These are phyloP conservation scores for Salvia miltiorrhiza DNA, from an alignment of 257 asterid species.

Conservation along the genomic window DNA sequence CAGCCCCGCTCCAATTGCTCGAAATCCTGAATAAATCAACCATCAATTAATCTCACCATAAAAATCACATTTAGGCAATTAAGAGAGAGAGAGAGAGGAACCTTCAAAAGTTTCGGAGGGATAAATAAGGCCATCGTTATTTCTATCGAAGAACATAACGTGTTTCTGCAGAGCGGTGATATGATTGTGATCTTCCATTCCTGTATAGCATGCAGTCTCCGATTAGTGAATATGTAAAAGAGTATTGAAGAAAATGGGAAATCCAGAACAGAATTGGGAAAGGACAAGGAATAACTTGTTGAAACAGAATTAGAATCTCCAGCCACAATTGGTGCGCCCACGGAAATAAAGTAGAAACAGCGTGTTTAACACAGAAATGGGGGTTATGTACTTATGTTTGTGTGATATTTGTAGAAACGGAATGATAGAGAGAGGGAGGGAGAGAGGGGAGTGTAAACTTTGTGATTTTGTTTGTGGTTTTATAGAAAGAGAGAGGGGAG, in stretches of 20 bases:
- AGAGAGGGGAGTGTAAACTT: too few species aligned
- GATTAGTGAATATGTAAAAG: background rate
- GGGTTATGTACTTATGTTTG: background rate
- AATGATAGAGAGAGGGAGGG: background rate
- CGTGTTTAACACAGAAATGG: background rate
- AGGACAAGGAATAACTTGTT: background rate
- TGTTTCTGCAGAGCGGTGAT: conserved; percentile 55
- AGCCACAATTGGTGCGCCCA: too few species aligned
- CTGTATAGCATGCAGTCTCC: conserved; percentile 14
- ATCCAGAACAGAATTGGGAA: background rate
- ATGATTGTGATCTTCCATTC: conserved; percentile 39
- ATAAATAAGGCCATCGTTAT: conserved; percentile 67
- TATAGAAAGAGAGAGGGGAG: too few species aligned
- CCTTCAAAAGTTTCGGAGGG: conserved; percentile 83
- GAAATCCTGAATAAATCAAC: conserved; percentile 47
- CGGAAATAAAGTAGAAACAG: background rate
- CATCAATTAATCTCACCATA: background rate
- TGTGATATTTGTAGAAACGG: conserved; percentile 8
- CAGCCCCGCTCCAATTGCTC: conserved; percentile 68
- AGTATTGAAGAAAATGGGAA: background rate
- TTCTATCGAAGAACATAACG: conserved; percentile 72
- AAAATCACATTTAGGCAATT: background rate
- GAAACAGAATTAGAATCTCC: conserved; percentile 26
- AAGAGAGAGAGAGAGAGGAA: background rate
- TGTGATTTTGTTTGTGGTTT: too few species aligned